Conservation (phyloP, 2,329 filamentous ascomycete species). For the Penicillium sp. region DNA sequence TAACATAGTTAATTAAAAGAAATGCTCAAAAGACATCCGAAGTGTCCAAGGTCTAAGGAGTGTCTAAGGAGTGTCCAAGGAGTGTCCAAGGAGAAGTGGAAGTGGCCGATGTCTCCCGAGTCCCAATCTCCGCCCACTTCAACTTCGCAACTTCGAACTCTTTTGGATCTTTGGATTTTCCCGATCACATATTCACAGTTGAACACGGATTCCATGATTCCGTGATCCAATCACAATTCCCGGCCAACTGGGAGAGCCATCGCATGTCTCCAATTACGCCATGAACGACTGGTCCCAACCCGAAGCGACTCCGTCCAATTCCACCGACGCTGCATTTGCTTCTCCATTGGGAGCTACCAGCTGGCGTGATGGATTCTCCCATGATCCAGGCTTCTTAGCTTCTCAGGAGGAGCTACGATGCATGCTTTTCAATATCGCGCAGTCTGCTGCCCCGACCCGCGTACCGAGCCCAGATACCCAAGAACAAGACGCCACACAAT, state of each 20-base stretch:
- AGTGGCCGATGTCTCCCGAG: background rate
- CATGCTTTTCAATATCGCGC: slow-evolving; percentile 46
- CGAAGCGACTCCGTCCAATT: slow-evolving; percentile 12
- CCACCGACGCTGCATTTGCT: slow-evolving; percentile 14
- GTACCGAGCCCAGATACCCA: slow-evolving; percentile 35
- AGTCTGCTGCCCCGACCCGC: slow-evolving; percentile 44
- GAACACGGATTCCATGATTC: background rate
- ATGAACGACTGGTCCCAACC: slow-evolving; percentile 13
- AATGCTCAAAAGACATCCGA: background rate
- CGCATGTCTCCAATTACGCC: background rate
- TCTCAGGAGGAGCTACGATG: slow-evolving; percentile 47
- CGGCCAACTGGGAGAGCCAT: background rate
- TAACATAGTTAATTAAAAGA: background rate
- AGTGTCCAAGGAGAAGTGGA: background rate
- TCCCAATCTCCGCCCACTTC: background rate
- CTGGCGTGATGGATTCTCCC: slow-evolving; percentile 32
- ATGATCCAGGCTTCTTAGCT: slow-evolving; percentile 45
- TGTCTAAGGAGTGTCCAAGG: background rate
- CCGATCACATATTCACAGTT: background rate
- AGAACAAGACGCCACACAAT: slow-evolving; percentile 11
- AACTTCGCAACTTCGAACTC: background rate
- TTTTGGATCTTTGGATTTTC: background rate
- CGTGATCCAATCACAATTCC: background rate
- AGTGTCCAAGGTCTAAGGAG: background rate
- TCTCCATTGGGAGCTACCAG: slow-evolving; percentile 19